These are phyloP conservation scores for Casuarina cunninghamiana DNA, from an alignment of 306 rosid species.

Conservation along the genomic window DNA sequence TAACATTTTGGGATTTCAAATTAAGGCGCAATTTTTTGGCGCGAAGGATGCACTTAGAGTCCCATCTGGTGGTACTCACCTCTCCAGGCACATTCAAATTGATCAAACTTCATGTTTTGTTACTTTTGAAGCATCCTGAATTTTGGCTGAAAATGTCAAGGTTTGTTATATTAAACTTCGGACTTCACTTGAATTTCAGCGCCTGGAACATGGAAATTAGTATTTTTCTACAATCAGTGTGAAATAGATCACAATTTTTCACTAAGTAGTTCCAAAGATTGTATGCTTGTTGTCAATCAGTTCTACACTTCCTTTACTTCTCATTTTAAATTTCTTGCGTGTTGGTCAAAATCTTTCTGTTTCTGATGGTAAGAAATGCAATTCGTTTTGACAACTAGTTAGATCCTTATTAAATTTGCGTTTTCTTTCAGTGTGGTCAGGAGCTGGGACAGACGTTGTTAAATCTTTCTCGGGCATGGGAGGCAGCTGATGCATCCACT, in stretches of 20 bases:
- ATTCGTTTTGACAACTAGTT: not conserved
- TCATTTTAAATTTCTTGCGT: not conserved
- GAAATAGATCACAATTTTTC: too few species aligned
- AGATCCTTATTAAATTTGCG: conserved; percentile 17
- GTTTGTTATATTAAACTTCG: too few species aligned
- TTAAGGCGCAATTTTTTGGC: not conserved
- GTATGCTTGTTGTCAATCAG: not conserved
- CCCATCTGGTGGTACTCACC: not conserved
- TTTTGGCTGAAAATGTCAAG: not conserved
- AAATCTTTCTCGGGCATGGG: conserved; percentile 90
- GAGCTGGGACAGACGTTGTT: conserved; percentile 80
- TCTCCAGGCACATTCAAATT: not conserved
- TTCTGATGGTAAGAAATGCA: conserved; percentile 7
- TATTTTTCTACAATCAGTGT: not conserved
- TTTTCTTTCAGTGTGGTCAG: conserved; percentile 69
- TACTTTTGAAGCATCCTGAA: not conserved
- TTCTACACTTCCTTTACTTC: not conserved
- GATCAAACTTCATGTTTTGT: not conserved
- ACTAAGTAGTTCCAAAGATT: not conserved
- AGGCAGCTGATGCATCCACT: conserved; percentile 74
- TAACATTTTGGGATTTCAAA: too few species aligned
- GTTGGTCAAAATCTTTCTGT: conserved; percentile 1
- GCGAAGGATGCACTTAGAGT: not conserved
- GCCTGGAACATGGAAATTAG: too few species aligned
- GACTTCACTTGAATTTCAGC: too few species aligned